phyloP scores from a whole-genome alignment of 1,284 basidiomycete genomes.

The Hypsizygus ulmarius region DNA sequence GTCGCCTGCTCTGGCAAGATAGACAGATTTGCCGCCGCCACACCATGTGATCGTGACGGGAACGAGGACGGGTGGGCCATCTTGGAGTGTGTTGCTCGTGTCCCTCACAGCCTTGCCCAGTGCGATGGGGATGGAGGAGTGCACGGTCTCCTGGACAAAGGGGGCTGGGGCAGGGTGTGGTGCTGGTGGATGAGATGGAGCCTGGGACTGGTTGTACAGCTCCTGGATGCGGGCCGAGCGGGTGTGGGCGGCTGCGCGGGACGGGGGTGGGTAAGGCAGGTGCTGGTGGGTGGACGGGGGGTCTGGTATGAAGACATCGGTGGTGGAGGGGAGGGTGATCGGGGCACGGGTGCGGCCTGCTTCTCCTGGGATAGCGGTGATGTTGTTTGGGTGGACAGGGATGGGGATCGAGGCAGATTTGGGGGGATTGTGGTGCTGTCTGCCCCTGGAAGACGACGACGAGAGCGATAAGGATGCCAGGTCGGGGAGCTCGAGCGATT shows the following conservation, averaged over 20 bases:
- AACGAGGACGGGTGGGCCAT: constrained; percentile 38
- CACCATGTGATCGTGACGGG: constrained; percentile 62
- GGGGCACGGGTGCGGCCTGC: constrained; percentile 16
- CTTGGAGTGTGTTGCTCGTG: constrained; percentile 27
- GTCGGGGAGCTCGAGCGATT: constrained; percentile 74
- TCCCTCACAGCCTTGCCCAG: constrained; percentile 37
- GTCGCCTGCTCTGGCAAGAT: constrained; percentile 67
- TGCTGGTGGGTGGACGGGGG: constrained; percentile 21
- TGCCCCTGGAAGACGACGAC: constrained; percentile 39
- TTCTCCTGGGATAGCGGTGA: constrained; percentile 19
- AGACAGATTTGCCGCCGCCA: constrained; percentile 57
- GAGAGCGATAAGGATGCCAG: constrained; percentile 62
- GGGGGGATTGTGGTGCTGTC: constrained; percentile 35
- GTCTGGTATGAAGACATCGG: constrained; percentile 28
- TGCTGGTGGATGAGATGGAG: constrained; percentile 15
- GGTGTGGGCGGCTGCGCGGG: constrained; percentile 10
- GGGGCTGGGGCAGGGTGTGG: constrained; percentile 13
- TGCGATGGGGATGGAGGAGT: constrained; percentile 61
- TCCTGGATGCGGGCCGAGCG: constrained; percentile 29
- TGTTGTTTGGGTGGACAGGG: constrained; percentile 28
- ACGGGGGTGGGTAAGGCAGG: constrained; percentile 16
- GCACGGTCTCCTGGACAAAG: constrained; percentile 56
- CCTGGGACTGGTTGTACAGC: constrained; percentile 30
- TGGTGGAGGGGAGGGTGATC: constrained; percentile 20
- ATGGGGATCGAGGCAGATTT: constrained; percentile 48